Evolutionary conservation across 2,329 filamentous ascomycete genomes (phyloP).

Genomic region (Beauveria australis): DNA sequence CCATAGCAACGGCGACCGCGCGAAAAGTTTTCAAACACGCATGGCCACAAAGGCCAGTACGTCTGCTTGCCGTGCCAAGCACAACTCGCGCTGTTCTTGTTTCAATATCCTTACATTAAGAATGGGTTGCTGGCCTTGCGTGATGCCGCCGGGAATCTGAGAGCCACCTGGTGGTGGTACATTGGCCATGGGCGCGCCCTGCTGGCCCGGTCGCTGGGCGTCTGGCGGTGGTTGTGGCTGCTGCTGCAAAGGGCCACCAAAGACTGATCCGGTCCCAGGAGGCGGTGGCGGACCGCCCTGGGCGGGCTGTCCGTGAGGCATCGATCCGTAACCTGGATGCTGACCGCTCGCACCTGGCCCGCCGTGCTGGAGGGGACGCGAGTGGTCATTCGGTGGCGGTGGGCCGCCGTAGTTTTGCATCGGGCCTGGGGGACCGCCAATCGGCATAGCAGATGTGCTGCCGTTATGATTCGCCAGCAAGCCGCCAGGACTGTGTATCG

Average conservation of each 20-base stretch:
- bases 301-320: constrained; percentile 41
- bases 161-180: constrained; percentile 30
- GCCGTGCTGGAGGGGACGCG: constrained; percentile 43
- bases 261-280: constrained; percentile 54
- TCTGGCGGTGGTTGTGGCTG: constrained; percentile 61
- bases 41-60: background rate
- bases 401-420: constrained; percentile 46
- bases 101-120: constrained; percentile 39
- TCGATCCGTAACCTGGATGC: constrained; percentile 51
- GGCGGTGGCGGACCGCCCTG: constrained; percentile 47
- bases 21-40: background rate
- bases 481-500: constrained; percentile 88
- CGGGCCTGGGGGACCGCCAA: constrained; percentile 44
- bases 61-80: background rate
- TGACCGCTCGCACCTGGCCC: constrained; percentile 39
- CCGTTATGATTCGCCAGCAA: constrained; percentile 68
- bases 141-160: constrained; percentile 31
- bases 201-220: constrained; percentile 40
- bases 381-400: constrained; percentile 40
- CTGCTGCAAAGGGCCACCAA: constrained; percentile 59
- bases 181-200: constrained; percentile 39
- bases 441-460: constrained; percentile 43
- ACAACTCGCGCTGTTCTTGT: background rate
- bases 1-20: background rate
- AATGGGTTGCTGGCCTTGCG: constrained; percentile 36